Evolutionary conservation across 495 filamentous ascomycete genomes (phyloP).

Genomic region (Rostrohypoxylon terebratum): DNA sequence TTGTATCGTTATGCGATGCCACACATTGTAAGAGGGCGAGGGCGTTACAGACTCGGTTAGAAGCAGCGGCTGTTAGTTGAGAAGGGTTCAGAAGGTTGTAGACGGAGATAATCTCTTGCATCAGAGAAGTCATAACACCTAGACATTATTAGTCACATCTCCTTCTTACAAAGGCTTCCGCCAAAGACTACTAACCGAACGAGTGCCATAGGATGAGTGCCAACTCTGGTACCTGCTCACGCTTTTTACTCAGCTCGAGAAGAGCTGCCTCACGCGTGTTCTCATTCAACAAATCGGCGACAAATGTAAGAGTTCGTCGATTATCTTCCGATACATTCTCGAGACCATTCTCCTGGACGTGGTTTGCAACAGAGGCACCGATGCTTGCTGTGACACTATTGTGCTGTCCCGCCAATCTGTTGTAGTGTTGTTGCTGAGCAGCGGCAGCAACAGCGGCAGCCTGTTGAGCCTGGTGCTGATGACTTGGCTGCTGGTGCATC

Average conservation of each 20-base stretch:
- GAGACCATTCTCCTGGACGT: conserved; percentile 68
- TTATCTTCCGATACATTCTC: conserved; percentile 85
- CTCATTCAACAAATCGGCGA: conserved; percentile 90
- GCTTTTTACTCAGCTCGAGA: conserved; percentile 97
- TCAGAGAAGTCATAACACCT: conserved; percentile 98
- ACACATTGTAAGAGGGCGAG: conserved; percentile 97
- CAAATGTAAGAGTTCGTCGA: conserved; percentile 88
- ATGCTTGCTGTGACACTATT: conserved; percentile 55
- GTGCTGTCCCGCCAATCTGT: conserved; percentile 74
- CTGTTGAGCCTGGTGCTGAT: conserved; percentile 75
- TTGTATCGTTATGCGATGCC: conserved; percentile 95
- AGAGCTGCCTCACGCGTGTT: conserved; percentile 88
- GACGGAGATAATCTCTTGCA: conserved; percentile 99
- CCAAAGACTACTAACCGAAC: conserved; percentile 75
- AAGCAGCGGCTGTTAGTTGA: conserved; percentile 94
- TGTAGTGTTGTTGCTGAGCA: conserved; percentile 66
- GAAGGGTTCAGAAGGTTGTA: conserved; percentile 97
- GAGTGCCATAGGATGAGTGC: conserved; percentile 99
- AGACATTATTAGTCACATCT: conserved; percentile 29
- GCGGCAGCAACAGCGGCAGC: conserved; percentile 64
- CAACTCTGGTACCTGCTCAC: conserved; percentile 96
- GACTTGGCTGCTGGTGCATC: conserved; percentile 76
- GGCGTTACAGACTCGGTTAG: conserved; percentile 97
- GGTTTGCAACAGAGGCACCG: conserved; percentile 61
- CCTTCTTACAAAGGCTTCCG: background rate